Base-by-base conservation (phyloP, 2,329 filamentous ascomycete species). In the Pseudogymnoascus sp. region DNA sequence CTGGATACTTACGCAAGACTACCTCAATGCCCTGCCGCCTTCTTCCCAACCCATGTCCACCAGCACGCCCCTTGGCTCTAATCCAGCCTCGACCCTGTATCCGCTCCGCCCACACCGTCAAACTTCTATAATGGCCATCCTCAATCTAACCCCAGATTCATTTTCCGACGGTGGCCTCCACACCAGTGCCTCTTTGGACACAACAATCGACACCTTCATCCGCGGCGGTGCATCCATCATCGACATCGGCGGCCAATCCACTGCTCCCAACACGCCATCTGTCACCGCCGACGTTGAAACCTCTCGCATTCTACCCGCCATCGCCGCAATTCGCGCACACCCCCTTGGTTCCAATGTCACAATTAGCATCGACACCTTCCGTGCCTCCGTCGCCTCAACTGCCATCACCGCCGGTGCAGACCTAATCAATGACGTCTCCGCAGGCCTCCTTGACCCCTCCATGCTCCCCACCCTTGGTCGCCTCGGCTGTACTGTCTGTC, bases 91-190 rank as follows among this genome's bases (percentile, higher is more conserved):
- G 9, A 78, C 84, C 0, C 75, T 94, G 39, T 82, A 83, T 59
- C 80, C 89, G 15, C 75, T 85, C 31, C 76, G 78, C 33, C 75
- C 80, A 5, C 78, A 80, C 10, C 68, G 72, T 58, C 79, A 77
- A 60, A 97, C 93, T 0, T 84, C 85, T 52, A 76, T 97, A 67
- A 99, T 99, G 94, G 90, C 89, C 61, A 96, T 99, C 66, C 80
- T 97, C 52, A 99, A 99, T 74, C 78, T 96, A 60, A 97, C 94
- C 0, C 93, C 93, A 0, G 93, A 99, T 76, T 97, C 93, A 8
- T 99, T 99, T 78, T 97, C 93, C 0, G 92, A 97, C 71, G 93
- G 92, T 60, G 92, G 92, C 7, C 70, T 79, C 7, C 83, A 92
- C 73, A 75, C 77, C 45, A 70, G 78, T 25, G 70, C 75, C 10